phyloP scores from a whole-genome alignment of 2,329 filamentous ascomycete species.

The Sporothrix pseudoabietina region DNA sequence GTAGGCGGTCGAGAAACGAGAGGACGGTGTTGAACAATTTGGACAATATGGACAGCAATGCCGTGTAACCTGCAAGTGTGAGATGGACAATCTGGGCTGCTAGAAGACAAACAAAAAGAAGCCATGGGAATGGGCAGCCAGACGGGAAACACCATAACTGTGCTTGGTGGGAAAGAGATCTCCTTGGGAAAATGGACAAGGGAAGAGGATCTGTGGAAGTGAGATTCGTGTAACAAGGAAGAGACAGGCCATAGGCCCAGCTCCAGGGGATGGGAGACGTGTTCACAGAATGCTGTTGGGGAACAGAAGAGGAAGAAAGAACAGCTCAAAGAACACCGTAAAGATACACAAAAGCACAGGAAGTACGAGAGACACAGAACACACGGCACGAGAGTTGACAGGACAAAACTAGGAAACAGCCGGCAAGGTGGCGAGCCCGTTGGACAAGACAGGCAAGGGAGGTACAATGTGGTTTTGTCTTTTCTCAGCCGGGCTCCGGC shows the following conservation, averaged over 20 bases:
- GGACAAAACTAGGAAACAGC: not conserved
- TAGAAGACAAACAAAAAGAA: too few relatives aligned
- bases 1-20: not conserved
- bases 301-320: not conserved
- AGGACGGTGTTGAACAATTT: not conserved
- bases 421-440: not conserved
- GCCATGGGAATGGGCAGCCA: constrained; percentile 8
- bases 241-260: not conserved
- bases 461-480: not conserved
- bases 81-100: not conserved
- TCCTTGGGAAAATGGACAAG: not conserved
- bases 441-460: constrained; percentile 11
- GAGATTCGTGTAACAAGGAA: constrained; percentile 4
- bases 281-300: not conserved
- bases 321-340: not conserved
- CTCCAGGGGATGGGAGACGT: not conserved
- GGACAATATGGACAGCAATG: not conserved
- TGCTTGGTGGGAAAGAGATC: not conserved
- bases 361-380: not conserved
- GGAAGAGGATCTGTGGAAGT: constrained; percentile 12
- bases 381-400: not conserved
- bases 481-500: not conserved
- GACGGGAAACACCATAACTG: not conserved
- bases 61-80: not conserved
- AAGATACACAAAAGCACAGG: not conserved